Conservation (phyloP, 768 basidiomycete species). For the Saitozyma sp. region DNA sequence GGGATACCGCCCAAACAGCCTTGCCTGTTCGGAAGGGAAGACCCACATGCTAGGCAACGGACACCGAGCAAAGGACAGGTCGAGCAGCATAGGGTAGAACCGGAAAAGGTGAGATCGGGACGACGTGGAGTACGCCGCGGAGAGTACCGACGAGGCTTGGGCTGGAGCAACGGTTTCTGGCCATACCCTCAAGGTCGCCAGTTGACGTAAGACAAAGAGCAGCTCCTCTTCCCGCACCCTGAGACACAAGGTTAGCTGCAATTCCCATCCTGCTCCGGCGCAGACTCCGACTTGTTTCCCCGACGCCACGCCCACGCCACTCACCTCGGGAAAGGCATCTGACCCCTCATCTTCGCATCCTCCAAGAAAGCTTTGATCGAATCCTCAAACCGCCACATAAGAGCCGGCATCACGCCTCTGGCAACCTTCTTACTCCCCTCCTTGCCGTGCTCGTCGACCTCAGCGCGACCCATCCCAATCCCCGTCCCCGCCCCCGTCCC, state of each 20-base stretch:
- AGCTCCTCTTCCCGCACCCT: slow-evolving; percentile 88
- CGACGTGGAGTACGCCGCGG: slow-evolving; percentile 73
- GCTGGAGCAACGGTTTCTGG: slow-evolving; percentile 62
- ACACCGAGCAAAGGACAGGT: slow-evolving; percentile 72
- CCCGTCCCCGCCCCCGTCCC: too few relatives aligned
- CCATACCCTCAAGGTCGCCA: slow-evolving; percentile 72
- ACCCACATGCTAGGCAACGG: slow-evolving; percentile 71
- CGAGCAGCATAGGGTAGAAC: slow-evolving; percentile 74
- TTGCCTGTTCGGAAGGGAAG: slow-evolving; percentile 34
- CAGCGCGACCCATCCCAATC: background rate
- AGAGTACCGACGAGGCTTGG: slow-evolving; percentile 66
- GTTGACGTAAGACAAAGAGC: slow-evolving; percentile 74
- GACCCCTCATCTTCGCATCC: slow-evolving; percentile 80
- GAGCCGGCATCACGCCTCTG: slow-evolving; percentile 66
- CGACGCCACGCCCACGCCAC: too few relatives aligned
- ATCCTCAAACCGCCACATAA: slow-evolving; percentile 73
- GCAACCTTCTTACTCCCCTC: slow-evolving; percentile 52
- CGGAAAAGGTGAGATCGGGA: slow-evolving; percentile 82
- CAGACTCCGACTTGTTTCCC: background rate
- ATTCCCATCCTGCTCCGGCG: background rate
- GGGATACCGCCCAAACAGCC: slow-evolving; percentile 18
- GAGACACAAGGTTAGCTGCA: background rate
- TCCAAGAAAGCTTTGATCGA: slow-evolving; percentile 74
- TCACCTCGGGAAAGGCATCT: slow-evolving; percentile 82
- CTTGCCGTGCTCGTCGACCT: slow-evolving; percentile 1